Evolutionary conservation across 805 yeast genomes (phyloP).

Genomic region (Isabelozyma rhagii): DNA sequence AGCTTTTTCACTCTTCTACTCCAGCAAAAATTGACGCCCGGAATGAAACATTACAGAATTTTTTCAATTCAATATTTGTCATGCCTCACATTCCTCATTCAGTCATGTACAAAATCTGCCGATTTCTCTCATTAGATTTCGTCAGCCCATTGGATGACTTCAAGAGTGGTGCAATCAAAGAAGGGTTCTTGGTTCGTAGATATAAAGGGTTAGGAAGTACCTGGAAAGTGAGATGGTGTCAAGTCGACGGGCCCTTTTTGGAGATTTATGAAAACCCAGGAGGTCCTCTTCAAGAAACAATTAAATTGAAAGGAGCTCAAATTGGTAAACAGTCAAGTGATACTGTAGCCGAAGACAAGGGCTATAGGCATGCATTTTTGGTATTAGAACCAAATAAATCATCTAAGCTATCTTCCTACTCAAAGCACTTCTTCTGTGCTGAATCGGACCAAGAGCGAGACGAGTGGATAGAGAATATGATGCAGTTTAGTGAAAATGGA

Average conservation of each 20-base stretch:
- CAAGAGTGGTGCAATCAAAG: slow-evolving; percentile 53
- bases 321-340: slow-evolving; percentile 51
- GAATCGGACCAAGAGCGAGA: slow-evolving; percentile 78
- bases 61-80: slow-evolving; percentile 53
- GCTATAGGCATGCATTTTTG: slow-evolving; percentile 60
- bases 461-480: slow-evolving; percentile 55
- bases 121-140: slow-evolving; percentile 65
- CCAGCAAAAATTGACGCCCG: slow-evolving; percentile 68
- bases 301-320: slow-evolving; percentile 48
- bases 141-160: slow-evolving; percentile 56
- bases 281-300: slow-evolving; percentile 52
- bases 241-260: slow-evolving; percentile 56
- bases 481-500: slow-evolving; percentile 25
- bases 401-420: slow-evolving; percentile 30
- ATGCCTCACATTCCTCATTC: slow-evolving; percentile 57
- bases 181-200: slow-evolving; percentile 63
- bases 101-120: slow-evolving; percentile 53
- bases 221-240: slow-evolving; percentile 73
- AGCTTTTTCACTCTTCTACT: slow-evolving; percentile 52
- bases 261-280: slow-evolving; percentile 57
- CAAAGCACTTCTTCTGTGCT: slow-evolving; percentile 69
- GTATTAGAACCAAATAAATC: slow-evolving; percentile 45
- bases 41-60: slow-evolving; percentile 51
- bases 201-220: slow-evolving; percentile 59
- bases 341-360: slow-evolving; percentile 42